A percentile compares a stretch with the other conserved stretches of the same genome.
phyloP scores from a whole-genome alignment of 2,329 filamentous ascomycete genomes.

The Keithomyces neogunnii region DNA sequence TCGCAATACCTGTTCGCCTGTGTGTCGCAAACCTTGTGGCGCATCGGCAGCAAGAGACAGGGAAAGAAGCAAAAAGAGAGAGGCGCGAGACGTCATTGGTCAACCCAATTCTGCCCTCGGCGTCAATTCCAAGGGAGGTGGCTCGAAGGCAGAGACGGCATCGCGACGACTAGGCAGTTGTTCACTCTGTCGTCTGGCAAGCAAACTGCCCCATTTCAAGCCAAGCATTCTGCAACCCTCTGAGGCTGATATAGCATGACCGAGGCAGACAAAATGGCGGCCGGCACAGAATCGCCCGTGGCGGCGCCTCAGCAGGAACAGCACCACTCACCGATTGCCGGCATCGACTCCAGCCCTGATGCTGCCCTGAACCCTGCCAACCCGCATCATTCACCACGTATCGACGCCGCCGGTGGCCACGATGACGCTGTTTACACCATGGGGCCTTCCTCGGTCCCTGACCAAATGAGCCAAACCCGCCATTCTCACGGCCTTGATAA shows the following conservation, averaged over 20 bases:
- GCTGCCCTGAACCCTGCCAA: constrained; percentile 27
- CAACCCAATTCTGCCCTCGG: neutral
- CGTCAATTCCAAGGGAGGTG: neutral
- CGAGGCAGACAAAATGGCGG: neutral
- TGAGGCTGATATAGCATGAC: too few relatives aligned
- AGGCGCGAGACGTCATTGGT: neutral
- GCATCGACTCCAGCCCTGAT: constrained; percentile 20
- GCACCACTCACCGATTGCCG: constrained; percentile 3
- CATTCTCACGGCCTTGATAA: constrained; percentile 15
- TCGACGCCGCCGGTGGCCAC: constrained; percentile 22
- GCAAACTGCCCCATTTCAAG: too few relatives aligned
- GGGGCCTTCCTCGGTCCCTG: constrained; percentile 25
- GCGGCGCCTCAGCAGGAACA: neutral
- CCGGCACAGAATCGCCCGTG: neutral
- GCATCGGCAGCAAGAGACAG: constrained; percentile 2
- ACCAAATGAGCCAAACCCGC: constrained; percentile 20
- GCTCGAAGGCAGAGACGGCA: neutral
- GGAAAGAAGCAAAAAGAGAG: constrained; percentile 1
- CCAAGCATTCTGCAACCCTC: neutral
- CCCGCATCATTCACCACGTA: constrained; percentile 34
- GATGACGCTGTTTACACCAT: constrained; percentile 38
- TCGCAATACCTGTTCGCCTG: constrained; percentile 2
- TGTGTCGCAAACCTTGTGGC: constrained; percentile 1
- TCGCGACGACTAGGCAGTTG: neutral
- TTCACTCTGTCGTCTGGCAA: too few relatives aligned